Evolutionary conservation across 768 basidiomycete species (phyloP).

Genomic region (Mycena indigotica): DNA sequence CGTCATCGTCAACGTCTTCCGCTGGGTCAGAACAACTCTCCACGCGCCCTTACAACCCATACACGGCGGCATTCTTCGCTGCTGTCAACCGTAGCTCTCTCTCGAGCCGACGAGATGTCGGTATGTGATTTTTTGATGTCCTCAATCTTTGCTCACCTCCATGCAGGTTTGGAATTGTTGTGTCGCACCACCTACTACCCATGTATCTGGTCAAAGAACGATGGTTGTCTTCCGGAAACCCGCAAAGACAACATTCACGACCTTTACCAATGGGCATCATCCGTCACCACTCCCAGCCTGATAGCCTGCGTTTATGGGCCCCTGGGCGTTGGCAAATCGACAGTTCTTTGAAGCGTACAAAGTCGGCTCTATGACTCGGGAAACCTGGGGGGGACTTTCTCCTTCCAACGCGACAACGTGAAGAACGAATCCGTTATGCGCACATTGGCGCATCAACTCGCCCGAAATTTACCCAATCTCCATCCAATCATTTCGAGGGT

Average conservation of each 20-base stretch:
- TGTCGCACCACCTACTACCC: neutral
- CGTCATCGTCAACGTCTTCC: neutral
- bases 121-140: neutral
- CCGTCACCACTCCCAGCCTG: neutral
- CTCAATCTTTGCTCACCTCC: neutral
- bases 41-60: neutral
- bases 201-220: neutral
- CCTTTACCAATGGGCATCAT: constrained; percentile 9
- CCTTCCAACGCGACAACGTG: neutral
- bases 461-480: constrained; percentile 11
- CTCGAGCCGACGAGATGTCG: neutral
- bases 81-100: neutral
- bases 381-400: constrained; percentile 8
- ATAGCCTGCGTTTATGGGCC: constrained; percentile 15
- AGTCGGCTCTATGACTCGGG: neutral
- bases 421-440: constrained; percentile 7
- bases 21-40: neutral
- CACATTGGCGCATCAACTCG: constrained; percentile 14
- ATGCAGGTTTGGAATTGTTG: neutral
- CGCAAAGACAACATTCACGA: constrained; percentile 3
- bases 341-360: constrained; percentile 10
- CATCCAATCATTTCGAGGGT: constrained; percentile 9
- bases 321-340: constrained; percentile 17
- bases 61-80: neutral
- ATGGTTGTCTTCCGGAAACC: constrained; percentile 16